A percentile compares a stretch with the other conserved stretches of the same genome.
Evolutionary conservation across 257 asterid species (phyloP).

Genomic region (Primulina tabacum): DNA sequence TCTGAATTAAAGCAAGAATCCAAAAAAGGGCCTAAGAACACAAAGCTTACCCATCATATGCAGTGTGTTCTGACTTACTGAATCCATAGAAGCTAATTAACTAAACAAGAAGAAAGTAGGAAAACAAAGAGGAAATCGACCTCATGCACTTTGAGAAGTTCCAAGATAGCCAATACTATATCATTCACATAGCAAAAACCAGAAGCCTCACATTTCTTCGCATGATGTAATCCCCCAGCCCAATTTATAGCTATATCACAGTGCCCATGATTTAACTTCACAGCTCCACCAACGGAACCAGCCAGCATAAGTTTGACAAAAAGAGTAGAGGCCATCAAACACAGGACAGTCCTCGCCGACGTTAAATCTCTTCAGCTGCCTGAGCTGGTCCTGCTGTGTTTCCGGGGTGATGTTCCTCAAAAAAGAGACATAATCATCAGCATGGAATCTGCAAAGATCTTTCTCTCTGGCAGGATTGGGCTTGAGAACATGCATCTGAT

Average conservation of each 20-base stretch:
- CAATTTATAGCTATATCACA: constrained; percentile 63
- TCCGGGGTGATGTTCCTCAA: constrained; percentile 60
- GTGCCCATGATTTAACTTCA: constrained; percentile 55
- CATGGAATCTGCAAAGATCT: constrained; percentile 59
- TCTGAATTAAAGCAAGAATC: constrained; percentile 12
- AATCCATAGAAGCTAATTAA: constrained; percentile 5
- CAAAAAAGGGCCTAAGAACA: constrained; percentile 13
- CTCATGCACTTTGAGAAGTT: constrained; percentile 58
- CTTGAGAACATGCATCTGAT: constrained; percentile 61
- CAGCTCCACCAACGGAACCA: constrained; percentile 65
- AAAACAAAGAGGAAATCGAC: constrained; percentile 24
- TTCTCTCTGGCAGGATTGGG: constrained; percentile 64
- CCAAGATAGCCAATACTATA: constrained; percentile 59
- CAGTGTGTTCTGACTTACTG: not conserved
- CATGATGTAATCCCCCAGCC: constrained; percentile 70
- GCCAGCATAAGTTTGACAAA: constrained; percentile 64
- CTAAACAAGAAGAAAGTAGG: not conserved
- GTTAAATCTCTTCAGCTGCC: constrained; percentile 61
- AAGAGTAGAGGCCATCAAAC: constrained; percentile 57
- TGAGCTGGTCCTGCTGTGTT: constrained; percentile 59
- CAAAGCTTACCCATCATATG: constrained; percentile 3
- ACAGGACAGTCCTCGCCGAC: constrained; percentile 67
- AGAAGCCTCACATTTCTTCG: constrained; percentile 65
- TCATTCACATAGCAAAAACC: constrained; percentile 64
- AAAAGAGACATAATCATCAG: constrained; percentile 53